These are phyloP conservation scores for Penicillium sp. DNA, from an alignment of 2,329 filamentous ascomycete genomes.

Conservation along the genomic window DNA sequence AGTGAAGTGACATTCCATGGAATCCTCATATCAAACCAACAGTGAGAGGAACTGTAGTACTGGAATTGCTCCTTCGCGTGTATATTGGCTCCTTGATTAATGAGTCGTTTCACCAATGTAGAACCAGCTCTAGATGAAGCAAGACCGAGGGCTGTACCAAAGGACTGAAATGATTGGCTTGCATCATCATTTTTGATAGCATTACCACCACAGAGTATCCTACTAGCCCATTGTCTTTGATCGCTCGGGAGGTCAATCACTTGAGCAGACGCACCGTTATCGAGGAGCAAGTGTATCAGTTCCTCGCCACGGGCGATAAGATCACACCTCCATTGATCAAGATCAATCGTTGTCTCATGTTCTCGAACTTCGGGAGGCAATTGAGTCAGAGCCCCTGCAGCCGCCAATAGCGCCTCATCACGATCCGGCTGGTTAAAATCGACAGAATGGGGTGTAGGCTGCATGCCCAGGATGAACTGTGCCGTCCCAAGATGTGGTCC, in stretches of 20 bases:
- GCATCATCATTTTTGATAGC: background rate
- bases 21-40: background rate
- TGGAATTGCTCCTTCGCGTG: background rate
- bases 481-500: background rate
- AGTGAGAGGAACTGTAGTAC: background rate
- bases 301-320: background rate
- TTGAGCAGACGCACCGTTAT: conserved; percentile 6
- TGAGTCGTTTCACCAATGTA: conserved; percentile 2
- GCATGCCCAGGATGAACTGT: background rate
- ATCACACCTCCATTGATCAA: background rate
- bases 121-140: background rate
- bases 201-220: background rate
- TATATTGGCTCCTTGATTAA: conserved; percentile 8
- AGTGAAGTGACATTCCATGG: background rate
- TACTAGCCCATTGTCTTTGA: background rate
- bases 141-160: conserved; percentile 2
- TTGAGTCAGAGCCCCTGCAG: background rate
- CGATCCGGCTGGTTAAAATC: background rate
- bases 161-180: conserved; percentile 1
- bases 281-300: conserved; percentile 6
- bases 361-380: background rate
- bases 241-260: background rate
- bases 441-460: background rate
- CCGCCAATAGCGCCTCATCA: background rate
- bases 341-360: background rate